Conservation (phyloP, 169 alveolate species). For the Besnoitia besnoiti region DNA sequence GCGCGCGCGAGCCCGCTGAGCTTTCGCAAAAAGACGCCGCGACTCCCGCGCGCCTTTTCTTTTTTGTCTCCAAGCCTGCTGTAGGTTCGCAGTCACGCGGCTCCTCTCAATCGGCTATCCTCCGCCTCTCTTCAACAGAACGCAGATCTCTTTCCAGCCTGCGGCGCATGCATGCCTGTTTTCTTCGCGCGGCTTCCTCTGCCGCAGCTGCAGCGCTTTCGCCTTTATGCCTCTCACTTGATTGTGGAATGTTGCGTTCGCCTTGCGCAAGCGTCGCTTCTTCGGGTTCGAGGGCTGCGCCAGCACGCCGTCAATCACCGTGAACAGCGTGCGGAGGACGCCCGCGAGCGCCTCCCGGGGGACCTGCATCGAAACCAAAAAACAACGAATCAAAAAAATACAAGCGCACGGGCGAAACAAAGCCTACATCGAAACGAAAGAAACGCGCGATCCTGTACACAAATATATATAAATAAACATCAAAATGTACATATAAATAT, state of each 20-base stretch:
- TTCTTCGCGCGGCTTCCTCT: neutral
- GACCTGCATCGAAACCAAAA: conserved; percentile 19
- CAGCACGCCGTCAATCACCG: conserved; percentile 38
- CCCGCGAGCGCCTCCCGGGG: neutral
- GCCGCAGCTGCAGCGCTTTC: neutral
- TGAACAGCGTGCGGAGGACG: conserved; percentile 17
- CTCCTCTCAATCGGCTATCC: too few species aligned
- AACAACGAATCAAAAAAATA: neutral
- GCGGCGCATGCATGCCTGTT: too few species aligned
- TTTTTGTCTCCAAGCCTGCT: too few species aligned
- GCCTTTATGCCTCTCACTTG: neutral
- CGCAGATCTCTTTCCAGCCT: too few species aligned
- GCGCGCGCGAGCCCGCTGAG: too few species aligned
- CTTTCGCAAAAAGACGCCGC: too few species aligned
- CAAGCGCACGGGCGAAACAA: neutral
- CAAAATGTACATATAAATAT: neutral
- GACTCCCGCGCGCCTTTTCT: too few species aligned
- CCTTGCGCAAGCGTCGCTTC: conserved; percentile 12
- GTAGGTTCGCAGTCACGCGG: too few species aligned
- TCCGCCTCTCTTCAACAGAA: too few species aligned
- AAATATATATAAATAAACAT: neutral
- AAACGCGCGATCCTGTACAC: neutral
- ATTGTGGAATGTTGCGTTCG: conserved; percentile 5
- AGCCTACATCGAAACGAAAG: neutral
- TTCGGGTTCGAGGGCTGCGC: conserved; percentile 23